phyloP scores from a whole-genome alignment of 257 asterid genomes.

The Eucommia ulmoides region DNA sequence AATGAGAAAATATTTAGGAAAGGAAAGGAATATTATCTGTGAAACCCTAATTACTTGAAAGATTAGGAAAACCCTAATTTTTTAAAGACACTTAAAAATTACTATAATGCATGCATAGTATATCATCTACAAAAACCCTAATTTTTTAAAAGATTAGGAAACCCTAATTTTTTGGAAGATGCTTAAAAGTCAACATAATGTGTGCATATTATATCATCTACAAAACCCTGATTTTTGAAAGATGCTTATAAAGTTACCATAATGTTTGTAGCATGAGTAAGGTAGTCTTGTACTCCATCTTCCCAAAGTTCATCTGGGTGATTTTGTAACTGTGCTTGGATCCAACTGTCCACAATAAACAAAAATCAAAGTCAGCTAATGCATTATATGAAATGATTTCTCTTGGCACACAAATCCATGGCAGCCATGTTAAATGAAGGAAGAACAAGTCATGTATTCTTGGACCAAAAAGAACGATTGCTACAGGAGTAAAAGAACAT shows the following conservation, averaged over 20 bases:
- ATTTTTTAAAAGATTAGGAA: neutral
- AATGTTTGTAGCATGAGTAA: constrained; percentile 65
- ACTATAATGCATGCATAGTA: neutral
- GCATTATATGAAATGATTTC: constrained; percentile 3
- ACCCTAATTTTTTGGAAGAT: neutral
- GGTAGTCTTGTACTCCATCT: constrained; percentile 84
- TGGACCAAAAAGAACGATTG: too few species aligned
- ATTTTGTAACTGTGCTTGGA: constrained; percentile 62
- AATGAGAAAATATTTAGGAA: too few species aligned
- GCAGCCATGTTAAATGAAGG: too few species aligned
- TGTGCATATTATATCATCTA: neutral
- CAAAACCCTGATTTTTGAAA: neutral
- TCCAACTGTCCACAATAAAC: constrained; percentile 56
- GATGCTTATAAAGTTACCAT: constrained; percentile 37
- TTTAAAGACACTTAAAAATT: too few species aligned
- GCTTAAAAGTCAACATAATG: neutral
- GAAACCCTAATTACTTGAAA: too few species aligned
- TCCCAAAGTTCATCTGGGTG: constrained; percentile 99
- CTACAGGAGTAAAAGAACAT: too few species aligned
- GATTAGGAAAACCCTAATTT: neutral
- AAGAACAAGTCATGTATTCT: too few species aligned
- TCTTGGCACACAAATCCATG: too few species aligned
- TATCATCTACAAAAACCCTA: neutral
- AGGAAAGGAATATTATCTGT: too few species aligned
- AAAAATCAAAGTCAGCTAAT: constrained; percentile 9